Evolutionary conservation across 2,329 filamentous ascomycete species (phyloP), one percentile per base, ranked within the genome.

Genomic region (Thermomyces lanuginosus): DNA sequence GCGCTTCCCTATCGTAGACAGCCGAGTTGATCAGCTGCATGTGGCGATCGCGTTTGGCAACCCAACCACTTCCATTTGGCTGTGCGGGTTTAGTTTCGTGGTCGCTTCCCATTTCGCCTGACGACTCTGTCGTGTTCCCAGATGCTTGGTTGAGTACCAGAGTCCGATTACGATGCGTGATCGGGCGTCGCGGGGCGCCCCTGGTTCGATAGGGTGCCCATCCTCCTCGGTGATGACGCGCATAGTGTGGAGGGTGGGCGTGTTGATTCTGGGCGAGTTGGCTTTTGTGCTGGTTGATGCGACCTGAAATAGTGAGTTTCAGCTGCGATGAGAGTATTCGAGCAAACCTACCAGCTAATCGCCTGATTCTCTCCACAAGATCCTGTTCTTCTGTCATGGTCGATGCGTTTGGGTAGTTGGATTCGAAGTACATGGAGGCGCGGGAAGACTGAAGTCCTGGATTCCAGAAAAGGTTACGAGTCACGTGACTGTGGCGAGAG

Each of bases 21-120:
- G 70, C 69, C 11, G 75, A 69, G 46, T 86, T 91, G 52, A 91
- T 89, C 21, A 91, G 59, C 49, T 91, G 80, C 45, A 79, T 68
- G 45, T 84, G 78, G 26, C 76, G 75, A 47, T 79, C 78, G 26
- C 63, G 75, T 46, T 74, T 78, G 4, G 72, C 68, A 21, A 89
- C 67, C 71, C 76, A 86, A 3, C 69, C 53, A 30, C 49, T 50
- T 23, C 43, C 38, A 21, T 44, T 42, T 29, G 8, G 23, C 23
- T 21, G 15, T 30, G n/a, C 27, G 27, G 12, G 21, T n/a, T n/a
- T 26, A 12, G 27, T 12, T 6, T 33, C 27, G 8, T 26, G 27
- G n/a, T 9, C 14, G 8, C 15, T 16, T 6, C 6, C 24, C 5
- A 25, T 20, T 2, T 24, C 13, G 12, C 24, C 24, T 18, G 30